phyloP scores from a whole-genome alignment of 148 eudicot species.

The Fagopyrum homotropicum region DNA sequence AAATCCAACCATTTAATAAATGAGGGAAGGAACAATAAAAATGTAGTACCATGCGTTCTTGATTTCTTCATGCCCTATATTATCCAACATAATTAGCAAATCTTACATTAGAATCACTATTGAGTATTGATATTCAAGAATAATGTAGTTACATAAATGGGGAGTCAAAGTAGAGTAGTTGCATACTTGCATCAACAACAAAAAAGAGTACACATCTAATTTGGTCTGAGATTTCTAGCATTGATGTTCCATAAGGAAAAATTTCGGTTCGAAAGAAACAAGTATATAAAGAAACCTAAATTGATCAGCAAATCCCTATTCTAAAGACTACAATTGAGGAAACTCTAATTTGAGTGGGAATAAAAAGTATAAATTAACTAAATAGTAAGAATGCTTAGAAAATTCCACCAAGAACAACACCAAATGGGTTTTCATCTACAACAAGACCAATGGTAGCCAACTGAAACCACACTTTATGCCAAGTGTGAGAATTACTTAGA shows the following conservation, averaged over 20 bases:
- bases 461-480: slow-evolving; percentile 34
- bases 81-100: not conserved
- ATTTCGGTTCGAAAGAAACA: not conserved
- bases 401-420: no score
- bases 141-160: not conserved
- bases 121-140: not conserved
- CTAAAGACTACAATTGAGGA: not conserved
- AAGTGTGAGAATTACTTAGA: not conserved
- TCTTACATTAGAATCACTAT: not conserved
- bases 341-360: slow-evolving; percentile 5
- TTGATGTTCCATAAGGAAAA: not conserved
- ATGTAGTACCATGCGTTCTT: not conserved
- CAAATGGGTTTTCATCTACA: slow-evolving; percentile 38
- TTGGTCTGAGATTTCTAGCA: not conserved
- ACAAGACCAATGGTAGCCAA: slow-evolving; percentile 96
- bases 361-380: not conserved
- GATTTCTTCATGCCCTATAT: not conserved
- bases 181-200: not conserved
- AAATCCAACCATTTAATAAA: not conserved
- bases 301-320: not conserved
- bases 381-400: no score
- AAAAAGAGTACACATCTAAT: no score
- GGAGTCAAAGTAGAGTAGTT: not conserved
- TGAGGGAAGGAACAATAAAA: not conserved
- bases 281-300: not conserved